Evolutionary conservation across 176 grass and related monocot species (phyloP).

Genomic region (Coix lacrymajobi): DNA sequence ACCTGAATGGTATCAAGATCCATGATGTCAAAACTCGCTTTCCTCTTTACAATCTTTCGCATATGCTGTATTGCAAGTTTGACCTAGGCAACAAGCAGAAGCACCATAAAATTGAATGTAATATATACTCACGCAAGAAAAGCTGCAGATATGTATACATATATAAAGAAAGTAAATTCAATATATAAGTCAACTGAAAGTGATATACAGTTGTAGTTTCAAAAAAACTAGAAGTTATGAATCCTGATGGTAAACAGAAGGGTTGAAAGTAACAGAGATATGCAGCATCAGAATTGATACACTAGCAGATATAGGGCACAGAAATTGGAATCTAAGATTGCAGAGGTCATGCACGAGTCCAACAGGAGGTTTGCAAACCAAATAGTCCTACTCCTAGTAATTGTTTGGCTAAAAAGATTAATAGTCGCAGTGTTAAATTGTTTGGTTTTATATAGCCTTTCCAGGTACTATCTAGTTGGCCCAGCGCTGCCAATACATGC

Average conservation of each 20-base stretch:
- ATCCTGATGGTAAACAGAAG: background rate
- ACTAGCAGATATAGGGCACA: background rate
- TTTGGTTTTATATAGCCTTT: background rate
- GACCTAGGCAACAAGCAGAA: slow-evolving; percentile 57
- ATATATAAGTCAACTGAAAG: background rate
- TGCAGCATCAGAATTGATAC: background rate
- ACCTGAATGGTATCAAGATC: slow-evolving; percentile 95
- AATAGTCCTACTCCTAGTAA: background rate
- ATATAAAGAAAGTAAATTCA: background rate
- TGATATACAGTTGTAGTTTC: background rate
- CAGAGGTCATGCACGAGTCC: background rate
- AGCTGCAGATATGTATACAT: background rate
- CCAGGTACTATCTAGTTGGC: background rate
- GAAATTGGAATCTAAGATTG: background rate
- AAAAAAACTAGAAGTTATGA: background rate
- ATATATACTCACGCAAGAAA: slow-evolving; percentile 5
- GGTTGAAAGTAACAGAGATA: background rate
- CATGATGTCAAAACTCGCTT: slow-evolving; percentile 98
- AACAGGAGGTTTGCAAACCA: background rate
- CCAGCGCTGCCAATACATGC: background rate
- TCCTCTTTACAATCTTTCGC: slow-evolving; percentile 92
- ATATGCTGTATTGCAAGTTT: slow-evolving; percentile 99
- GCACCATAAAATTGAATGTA: slow-evolving; percentile 12
- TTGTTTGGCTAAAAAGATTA: background rate
- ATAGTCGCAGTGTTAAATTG: background rate